phyloP scores from a whole-genome alignment of 1,139 yeast genomes.

The Chernovozyma sophiae-reginae region DNA sequence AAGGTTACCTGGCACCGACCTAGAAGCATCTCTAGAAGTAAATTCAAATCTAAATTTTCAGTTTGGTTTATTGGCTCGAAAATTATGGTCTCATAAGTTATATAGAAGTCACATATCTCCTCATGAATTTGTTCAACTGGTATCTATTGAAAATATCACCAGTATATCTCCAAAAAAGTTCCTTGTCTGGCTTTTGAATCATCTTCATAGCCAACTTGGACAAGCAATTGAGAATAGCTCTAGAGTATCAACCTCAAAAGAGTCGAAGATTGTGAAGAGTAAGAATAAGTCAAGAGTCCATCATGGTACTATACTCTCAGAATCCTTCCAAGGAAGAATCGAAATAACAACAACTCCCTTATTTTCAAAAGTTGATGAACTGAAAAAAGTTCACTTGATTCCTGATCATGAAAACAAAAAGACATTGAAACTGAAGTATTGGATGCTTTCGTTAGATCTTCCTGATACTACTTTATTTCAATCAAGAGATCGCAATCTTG shows the following conservation, averaged over 20 bases:
- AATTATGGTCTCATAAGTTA: conserved; percentile 60
- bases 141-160: conserved; percentile 18
- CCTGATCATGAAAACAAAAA: conserved; percentile 14
- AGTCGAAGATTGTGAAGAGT: background rate
- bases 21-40: conserved; percentile 8
- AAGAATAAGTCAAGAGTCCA: conserved; percentile 6
- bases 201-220: conserved; percentile 28
- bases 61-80: conserved; percentile 47
- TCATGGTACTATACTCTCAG: conserved; percentile 12
- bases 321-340: conserved; percentile 52
- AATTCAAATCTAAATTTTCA: conserved; percentile 16
- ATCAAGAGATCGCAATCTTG: conserved; percentile 11
- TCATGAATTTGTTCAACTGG: conserved; percentile 54
- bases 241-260: conserved; percentile 17
- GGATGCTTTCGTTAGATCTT: conserved; percentile 55
- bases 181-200: conserved; percentile 56
- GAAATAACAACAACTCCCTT: conserved; percentile 24
- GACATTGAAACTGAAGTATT: conserved; percentile 39
- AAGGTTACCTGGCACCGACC: conserved; percentile 15
- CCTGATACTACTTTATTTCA: conserved; percentile 58
- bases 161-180: conserved; percentile 48
- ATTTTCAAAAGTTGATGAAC: conserved; percentile 14
- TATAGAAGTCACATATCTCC: conserved; percentile 65
- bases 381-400: conserved; percentile 19
- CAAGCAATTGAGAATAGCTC: background rate